Base-by-base conservation (phyloP, 2,329 filamentous ascomycete species). In the Graphiopsis chlorocephala region DNA sequence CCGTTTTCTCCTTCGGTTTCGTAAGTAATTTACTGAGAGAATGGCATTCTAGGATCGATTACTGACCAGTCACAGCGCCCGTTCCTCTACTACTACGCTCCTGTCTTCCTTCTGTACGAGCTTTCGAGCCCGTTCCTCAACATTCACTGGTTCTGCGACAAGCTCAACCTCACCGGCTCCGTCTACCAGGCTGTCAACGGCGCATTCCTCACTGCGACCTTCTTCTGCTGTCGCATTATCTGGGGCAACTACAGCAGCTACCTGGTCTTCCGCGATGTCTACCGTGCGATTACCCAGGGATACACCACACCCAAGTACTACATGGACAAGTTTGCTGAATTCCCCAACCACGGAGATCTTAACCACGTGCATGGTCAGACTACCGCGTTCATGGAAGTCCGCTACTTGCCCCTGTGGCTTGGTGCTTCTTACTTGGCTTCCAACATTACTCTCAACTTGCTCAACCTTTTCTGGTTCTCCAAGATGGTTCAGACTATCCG, bases 81-180 rank as follows among this genome's bases (percentile, higher is more conserved):
- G 1, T 93, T 94, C 73, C 84, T 93, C 69, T 93, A 94, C 80
- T 93, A 88, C 81, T 96, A 95, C 78, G 90, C 86, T 64, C 85
- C 85, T 64, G 86, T 87, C 66, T 96, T 96, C 78, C 91, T 96
- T 72, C 88, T 95, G 65, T 96, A 93, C 85, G 92, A 96, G 78
- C 85, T 96, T 45, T 93, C 90, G 28, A 90, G 89, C 4, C 91
- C 91, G 8, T 93, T 95, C 77, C 84, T 95, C 65, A 96, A 96
- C 75, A 85, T 94, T 74, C 92, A 96, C 81, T 96, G 92, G 92
- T 95, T 95, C 81, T 91, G 90, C 78, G 92, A 96, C 79, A 96
- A 96, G 81, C 81, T 94, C 65, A 85, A 87, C 72, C 88, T 92
- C 83, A 95, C 92, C 0, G 92, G 92, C 38, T 88, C 88, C 23